Conservation (phyloP, 768 basidiomycete genomes). For the Kwoniella europaea region DNA sequence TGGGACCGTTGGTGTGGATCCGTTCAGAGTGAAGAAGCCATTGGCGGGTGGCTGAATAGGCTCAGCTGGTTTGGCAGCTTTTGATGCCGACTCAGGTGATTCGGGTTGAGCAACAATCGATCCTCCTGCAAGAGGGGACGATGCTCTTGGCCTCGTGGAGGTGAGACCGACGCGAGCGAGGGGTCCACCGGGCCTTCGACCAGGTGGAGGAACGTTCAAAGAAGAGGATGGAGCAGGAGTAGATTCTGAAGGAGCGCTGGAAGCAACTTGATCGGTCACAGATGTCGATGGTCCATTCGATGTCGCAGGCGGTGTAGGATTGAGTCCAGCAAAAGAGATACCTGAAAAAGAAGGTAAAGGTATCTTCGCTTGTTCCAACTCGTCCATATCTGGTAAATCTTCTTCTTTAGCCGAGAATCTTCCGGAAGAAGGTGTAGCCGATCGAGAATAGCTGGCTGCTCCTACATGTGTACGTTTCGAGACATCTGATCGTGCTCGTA, state of each 20-base stretch:
- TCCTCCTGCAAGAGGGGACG: conserved; percentile 50
- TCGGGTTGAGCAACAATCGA: conserved; percentile 47
- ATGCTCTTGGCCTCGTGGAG: conserved; percentile 43
- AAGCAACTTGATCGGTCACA: neutral
- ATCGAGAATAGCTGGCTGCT: conserved; percentile 41
- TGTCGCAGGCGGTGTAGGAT: neutral
- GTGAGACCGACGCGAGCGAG: conserved; percentile 34
- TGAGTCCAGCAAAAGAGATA: conserved; percentile 37
- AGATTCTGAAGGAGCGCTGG: neutral
- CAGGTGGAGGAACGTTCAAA: conserved; percentile 15
- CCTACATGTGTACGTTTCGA: conserved; percentile 39
- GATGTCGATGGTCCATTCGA: conserved; percentile 9
- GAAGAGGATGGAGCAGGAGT: conserved; percentile 7
- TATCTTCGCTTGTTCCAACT: conserved; percentile 48
- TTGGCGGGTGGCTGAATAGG: conserved; percentile 10
- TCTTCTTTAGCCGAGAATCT: conserved; percentile 53
- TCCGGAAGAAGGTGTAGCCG: conserved; percentile 38
- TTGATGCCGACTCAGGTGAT: conserved; percentile 36
- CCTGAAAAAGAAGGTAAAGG: conserved; percentile 44
- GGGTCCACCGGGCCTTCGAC: conserved; percentile 24
- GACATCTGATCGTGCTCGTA: conserved; percentile 40
- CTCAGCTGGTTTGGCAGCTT: conserved; percentile 10
- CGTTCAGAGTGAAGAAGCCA: conserved; percentile 29
- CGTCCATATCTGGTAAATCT: conserved; percentile 52
- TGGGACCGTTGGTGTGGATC: conserved; percentile 7